Evolutionary conservation across 164 flowering plant genomes (phyloP), one percentile per base, ranked within the genome.

Genomic region (Sextonia rubra): DNA sequence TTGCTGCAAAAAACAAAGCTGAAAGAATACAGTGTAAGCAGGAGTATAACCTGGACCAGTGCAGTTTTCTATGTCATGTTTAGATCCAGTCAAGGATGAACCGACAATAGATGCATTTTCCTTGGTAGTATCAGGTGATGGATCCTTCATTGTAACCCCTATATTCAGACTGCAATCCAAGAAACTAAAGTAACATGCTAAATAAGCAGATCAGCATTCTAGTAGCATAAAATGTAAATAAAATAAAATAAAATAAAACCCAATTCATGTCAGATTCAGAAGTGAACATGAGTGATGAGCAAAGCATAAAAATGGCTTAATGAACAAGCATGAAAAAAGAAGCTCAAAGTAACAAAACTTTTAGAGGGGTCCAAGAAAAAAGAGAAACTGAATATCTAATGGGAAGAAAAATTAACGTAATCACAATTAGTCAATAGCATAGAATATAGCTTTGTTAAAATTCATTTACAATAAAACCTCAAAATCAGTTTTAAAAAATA

Each of bases 41-140:
- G 9, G 8, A 37, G 64, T 30, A 12, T 61, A 79, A 91, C 97
- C 92, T 74, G 86, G 85, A 77, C 82, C 89, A 73, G 83, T 86
- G 65, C 78, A 73, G 72, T 79, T 85, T 61, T 83, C 90, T 55
- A 70, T 71, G 66, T 85, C 91, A 68, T 79, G 83, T 77, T 84
- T 90, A 82, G 81, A 81, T 66, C 82, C 90, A 71, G 91, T 80
- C 73, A 82, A 73, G 24, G 91, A 87, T 25, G 93, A 91, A 82
- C 86, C 88, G 72, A 88, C 89, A 4, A 85, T 80, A n/a, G 92
- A 88, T 44, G 85, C 86, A 85, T 84, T 83, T 76, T 85, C 92
- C 71, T 81, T 89, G 15, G 73, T 80, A 66, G 79, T 80, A 68
- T 87, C 90, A 73, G 83, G 80, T 68, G 93, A 85, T 85, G 85